Base-by-base conservation (phyloP, 2,329 filamentous ascomycete genomes). In the Hypoxylon rubiginosum region DNA sequence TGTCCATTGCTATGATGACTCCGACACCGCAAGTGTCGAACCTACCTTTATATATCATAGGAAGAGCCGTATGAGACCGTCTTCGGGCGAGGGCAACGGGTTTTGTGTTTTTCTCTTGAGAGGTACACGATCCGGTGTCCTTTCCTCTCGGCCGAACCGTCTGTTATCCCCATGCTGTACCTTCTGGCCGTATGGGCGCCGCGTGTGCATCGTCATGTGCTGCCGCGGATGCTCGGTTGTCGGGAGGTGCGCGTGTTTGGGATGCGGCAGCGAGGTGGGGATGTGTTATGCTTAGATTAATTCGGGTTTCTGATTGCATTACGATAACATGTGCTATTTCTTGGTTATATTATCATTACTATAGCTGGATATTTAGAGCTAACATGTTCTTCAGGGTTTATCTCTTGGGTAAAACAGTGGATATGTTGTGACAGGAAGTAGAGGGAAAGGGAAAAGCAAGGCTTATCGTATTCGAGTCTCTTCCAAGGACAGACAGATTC, bases 21-120 rank as follows among this genome's bases (percentile, higher is more conserved):
- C 72, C 74, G 75, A 75, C 75, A 75, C 73, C 67, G 72, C 69
- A 73, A 75, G 74, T 75, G 74, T 75, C 75, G 59, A 76, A 76
- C 74, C 74, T 75, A 74, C 71, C 58, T 60, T 46, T 48, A 62
- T 66, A 60, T 64, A 54, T 65, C 60, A 75, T 77, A 76, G 75
- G 75, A 77, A 77, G 75, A 77, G 75, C 75, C 75, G 75, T 76
- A 76, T 77, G 71, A 77, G 75, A 76, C 75, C 73, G 61, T 74
- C 73, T 50, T 62, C 72, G 75, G 62, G 71, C 9, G n/a, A 41
- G 39, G n/a, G 36, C 3, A n/a, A 7, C 39, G 39, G 39, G n/a
- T 39, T n/a, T n/a, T 13, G 2, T n/a, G 11, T 15, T 13, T 39
- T 6, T 19, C 26, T n/a, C 7, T 24, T 28, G 34, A 6, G 58